Evolutionary conservation across 2,329 filamentous ascomycete species (phyloP).

Genomic region (Graphium sp.): DNA sequence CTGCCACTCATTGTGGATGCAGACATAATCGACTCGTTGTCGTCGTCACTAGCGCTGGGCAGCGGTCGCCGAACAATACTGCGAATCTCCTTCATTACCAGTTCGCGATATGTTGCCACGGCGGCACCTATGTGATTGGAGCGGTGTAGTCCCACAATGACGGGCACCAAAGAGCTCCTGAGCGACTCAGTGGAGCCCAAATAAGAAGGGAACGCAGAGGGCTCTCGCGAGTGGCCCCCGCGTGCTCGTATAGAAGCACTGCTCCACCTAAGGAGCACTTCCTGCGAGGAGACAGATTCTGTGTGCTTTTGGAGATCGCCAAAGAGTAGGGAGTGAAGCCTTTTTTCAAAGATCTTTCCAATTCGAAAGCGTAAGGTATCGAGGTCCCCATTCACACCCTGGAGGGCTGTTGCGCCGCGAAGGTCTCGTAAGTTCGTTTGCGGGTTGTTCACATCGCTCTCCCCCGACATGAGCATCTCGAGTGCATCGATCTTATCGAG

Average conservation of each 20-base stretch:
- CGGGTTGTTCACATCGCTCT: slow-evolving; percentile 18
- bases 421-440: slow-evolving; percentile 44
- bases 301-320: slow-evolving; percentile 69
- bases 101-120: slow-evolving; percentile 69
- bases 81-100: slow-evolving; percentile 73
- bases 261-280: slow-evolving; percentile 75
- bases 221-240: slow-evolving; percentile 47
- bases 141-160: slow-evolving; percentile 63
- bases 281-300: slow-evolving; percentile 49
- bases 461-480: slow-evolving; percentile 66
- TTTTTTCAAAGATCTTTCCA: slow-evolving; percentile 70
- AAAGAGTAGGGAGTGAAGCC: slow-evolving; percentile 64
- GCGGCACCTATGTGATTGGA: slow-evolving; percentile 68
- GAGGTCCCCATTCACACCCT: slow-evolving; percentile 65
- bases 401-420: slow-evolving; percentile 59
- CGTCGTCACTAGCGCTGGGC: slow-evolving; percentile 86
- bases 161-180: slow-evolving; percentile 51
- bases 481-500: slow-evolving; percentile 61
- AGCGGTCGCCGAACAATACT: slow-evolving; percentile 69
- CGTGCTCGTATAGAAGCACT: slow-evolving; percentile 57
- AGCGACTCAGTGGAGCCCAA: slow-evolving; percentile 55
- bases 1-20: slow-evolving; percentile 59
- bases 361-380: slow-evolving; percentile 61
- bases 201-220: slow-evolving; percentile 63
- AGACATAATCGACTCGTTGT: slow-evolving; percentile 78